Percentiles rank a stretch among this genome's conserved stretches.
phyloP scores from a whole-genome alignment of 2,329 filamentous ascomycete genomes.

The Aspergillus aculeatus region DNA sequence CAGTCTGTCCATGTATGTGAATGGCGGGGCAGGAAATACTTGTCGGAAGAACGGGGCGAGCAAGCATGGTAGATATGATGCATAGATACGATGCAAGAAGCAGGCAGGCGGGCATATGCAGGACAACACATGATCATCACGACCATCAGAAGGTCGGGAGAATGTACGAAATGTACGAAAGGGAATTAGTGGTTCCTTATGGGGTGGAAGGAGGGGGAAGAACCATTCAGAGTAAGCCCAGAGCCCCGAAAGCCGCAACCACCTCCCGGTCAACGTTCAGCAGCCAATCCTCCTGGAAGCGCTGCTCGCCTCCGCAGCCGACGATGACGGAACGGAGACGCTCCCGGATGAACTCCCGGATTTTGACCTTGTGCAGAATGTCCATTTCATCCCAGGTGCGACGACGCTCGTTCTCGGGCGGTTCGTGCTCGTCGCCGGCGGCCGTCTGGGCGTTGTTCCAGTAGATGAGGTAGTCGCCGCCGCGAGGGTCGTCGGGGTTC shows the following conservation, averaged over 20 bases:
- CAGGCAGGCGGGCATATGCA: no score
- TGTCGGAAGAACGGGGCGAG: no score
- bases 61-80: no score
- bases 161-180: neutral
- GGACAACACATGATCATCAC: no score
- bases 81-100: no score
- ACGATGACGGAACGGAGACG: constrained; percentile 41
- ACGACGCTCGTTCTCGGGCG: constrained; percentile 43
- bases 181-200: neutral
- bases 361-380: constrained; percentile 44
- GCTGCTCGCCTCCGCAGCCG: constrained; percentile 41
- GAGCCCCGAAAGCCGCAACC: constrained; percentile 39
- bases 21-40: no score
- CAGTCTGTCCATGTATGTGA: neutral
- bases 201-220: neutral
- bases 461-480: constrained; percentile 44
- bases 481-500: constrained; percentile 32
- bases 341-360: constrained; percentile 46
- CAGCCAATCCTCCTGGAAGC: constrained; percentile 45
- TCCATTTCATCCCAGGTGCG: constrained; percentile 43
- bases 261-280: constrained; percentile 46
- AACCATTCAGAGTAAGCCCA: constrained; percentile 33
- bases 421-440: constrained; percentile 35
- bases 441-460: constrained; percentile 38
- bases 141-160: no score